phyloP scores from a whole-genome alignment of 1,284 basidiomycete species.

The Jaminaea rosea region DNA sequence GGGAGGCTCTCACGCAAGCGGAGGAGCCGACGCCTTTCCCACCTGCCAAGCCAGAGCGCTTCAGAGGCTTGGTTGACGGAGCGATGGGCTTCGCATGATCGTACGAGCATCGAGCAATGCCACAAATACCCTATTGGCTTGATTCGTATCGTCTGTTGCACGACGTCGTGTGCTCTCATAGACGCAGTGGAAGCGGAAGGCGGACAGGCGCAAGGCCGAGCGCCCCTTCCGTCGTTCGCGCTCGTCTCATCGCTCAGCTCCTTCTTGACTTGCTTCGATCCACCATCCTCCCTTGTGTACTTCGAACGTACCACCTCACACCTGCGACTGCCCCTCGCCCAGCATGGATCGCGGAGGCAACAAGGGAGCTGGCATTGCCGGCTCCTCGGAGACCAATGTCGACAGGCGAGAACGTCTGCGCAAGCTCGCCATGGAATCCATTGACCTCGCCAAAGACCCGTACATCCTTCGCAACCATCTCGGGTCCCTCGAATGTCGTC shows the following conservation, averaged over 20 bases:
- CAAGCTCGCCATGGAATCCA: conserved; percentile 61
- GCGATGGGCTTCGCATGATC: conserved; percentile 8
- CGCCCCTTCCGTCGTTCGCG: too few relatives aligned
- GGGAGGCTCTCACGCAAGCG: background rate
- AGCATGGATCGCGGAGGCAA: conserved; percentile 43
- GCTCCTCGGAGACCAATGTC: conserved; percentile 84
- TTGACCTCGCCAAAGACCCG: conserved; percentile 60
- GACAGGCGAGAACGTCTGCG: conserved; percentile 87
- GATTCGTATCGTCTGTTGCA: too few relatives aligned
- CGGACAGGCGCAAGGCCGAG: too few relatives aligned
- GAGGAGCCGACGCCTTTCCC: conserved; percentile 2
- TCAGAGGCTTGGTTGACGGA: conserved; percentile 3
- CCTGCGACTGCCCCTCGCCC: background rate
- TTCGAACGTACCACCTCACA: too few relatives aligned
- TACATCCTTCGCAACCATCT: conserved; percentile 98
- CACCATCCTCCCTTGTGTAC: too few relatives aligned
- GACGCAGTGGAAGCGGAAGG: too few relatives aligned
- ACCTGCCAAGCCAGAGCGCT: conserved; percentile 4
- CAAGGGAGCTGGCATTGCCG: conserved; percentile 52
- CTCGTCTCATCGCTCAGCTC: too few relatives aligned
- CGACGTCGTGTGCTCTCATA: too few relatives aligned
- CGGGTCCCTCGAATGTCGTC: conserved; percentile 89
- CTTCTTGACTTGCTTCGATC: too few relatives aligned
- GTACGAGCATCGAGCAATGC: too few relatives aligned
- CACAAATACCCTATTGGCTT: too few relatives aligned